Conservation (phyloP, 1,284 basidiomycete species). For the Microbotryum silenes-acaulis region DNA sequence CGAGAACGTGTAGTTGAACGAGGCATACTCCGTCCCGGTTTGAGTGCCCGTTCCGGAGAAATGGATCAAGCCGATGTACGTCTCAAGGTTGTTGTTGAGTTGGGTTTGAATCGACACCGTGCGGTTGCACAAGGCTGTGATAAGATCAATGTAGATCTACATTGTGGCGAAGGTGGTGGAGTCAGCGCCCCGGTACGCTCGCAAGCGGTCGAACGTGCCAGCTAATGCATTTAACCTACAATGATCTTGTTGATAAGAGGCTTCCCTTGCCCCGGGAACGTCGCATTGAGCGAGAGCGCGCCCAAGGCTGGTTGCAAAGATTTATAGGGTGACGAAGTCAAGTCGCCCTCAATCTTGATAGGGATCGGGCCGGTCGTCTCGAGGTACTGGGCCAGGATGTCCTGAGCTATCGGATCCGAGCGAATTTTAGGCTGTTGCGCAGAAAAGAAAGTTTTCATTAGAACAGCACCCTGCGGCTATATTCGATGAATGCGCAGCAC, state of each 20-base stretch:
- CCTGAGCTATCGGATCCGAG: conserved; percentile 58
- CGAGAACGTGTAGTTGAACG: conserved; percentile 14
- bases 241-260: conserved; percentile 46
- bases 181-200: too few relatives aligned
- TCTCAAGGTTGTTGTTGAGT: conserved; percentile 22
- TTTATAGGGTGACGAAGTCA: conserved; percentile 54
- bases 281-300: conserved; percentile 50
- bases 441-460: neutral
- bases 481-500: neutral
- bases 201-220: too few relatives aligned
- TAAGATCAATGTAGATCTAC: conserved; percentile 35
- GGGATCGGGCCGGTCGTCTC: conserved; percentile 41
- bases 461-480: too few relatives aligned
- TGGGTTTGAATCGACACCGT: conserved; percentile 11
- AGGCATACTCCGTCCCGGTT: conserved; percentile 6
- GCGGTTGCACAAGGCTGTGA: conserved; percentile 44
- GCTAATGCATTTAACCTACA: neutral
- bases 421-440: conserved; percentile 48
- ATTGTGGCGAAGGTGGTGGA: too few relatives aligned
- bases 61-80: conserved; percentile 12
- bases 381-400: conserved; percentile 37
- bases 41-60: conserved; percentile 17
- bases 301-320: conserved; percentile 56
- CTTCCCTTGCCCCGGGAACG: conserved; percentile 47
- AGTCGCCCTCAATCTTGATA: conserved; percentile 55